Percentiles rank a stretch among this genome's conserved stretches.
phyloP scores from a whole-genome alignment of 208 protist species.

The Trypanosoma theileri region DNA sequence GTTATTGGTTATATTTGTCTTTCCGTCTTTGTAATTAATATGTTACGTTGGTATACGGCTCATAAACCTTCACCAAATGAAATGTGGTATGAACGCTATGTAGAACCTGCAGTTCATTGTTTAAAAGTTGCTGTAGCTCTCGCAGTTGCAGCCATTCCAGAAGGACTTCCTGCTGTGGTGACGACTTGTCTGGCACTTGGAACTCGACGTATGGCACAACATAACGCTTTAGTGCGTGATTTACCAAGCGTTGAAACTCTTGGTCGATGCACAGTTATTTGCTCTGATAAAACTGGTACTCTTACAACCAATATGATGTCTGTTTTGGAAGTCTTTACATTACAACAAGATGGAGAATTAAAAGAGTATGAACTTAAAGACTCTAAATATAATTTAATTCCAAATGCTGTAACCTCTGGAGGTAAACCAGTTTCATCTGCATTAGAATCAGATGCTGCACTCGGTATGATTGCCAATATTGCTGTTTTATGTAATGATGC shows the following conservation, averaged over 20 bases:
- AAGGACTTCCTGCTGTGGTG: slow-evolving; percentile 97
- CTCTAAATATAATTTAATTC: slow-evolving; percentile 51
- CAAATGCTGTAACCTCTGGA: slow-evolving; percentile 30
- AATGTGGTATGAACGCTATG: slow-evolving; percentile 58
- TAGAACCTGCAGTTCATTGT: slow-evolving; percentile 78
- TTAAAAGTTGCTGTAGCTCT: slow-evolving; percentile 97
- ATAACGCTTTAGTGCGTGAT: slow-evolving; percentile 94
- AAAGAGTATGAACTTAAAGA: slow-evolving; percentile 54
- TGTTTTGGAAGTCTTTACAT: slow-evolving; percentile 69
- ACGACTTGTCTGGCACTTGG: slow-evolving; percentile 96
- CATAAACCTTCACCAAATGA: slow-evolving; percentile 61
- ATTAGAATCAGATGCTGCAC: slow-evolving; percentile 39
- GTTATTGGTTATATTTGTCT: slow-evolving; percentile 91
- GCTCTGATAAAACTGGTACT: slow-evolving; percentile 99
- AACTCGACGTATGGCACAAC: slow-evolving; percentile 94
- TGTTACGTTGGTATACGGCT: slow-evolving; percentile 77
- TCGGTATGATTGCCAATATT: slow-evolving; percentile 59
- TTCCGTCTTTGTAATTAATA: slow-evolving; percentile 91
- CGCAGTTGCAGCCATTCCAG: slow-evolving; percentile 98
- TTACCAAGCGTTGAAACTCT: slow-evolving; percentile 98
- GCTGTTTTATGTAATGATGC: slow-evolving; percentile 84
- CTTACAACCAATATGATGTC: slow-evolving; percentile 99
- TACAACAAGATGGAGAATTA: slow-evolving; percentile 13
- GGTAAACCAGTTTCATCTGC: slow-evolving; percentile 16
- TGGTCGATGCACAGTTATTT: slow-evolving; percentile 97